phyloP scores from a whole-genome alignment of 805 yeast genomes.

The Suhomyces kilbournensis region DNA sequence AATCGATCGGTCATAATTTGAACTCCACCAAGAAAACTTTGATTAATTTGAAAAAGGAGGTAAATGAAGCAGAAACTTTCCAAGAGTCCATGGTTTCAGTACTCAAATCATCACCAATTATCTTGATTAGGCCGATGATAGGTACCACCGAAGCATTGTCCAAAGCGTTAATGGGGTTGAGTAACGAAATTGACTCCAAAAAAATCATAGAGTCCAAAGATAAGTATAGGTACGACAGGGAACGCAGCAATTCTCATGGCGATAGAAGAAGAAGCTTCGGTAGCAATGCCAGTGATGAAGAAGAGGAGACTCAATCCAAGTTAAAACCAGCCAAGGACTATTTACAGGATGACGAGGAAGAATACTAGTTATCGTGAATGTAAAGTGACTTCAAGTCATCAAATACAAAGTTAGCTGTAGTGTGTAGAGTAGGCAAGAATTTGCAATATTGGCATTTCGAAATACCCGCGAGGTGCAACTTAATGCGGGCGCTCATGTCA shows the following conservation, averaged over 20 bases:
- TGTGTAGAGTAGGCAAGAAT: not conserved
- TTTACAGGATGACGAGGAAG: not conserved
- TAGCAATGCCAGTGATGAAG: constrained; percentile 3
- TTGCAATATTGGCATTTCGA: not conserved
- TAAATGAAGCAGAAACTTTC: constrained; percentile 62
- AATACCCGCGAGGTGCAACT: not conserved
- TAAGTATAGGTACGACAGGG: constrained; percentile 48
- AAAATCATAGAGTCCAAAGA: constrained; percentile 59
- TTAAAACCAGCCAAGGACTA: not conserved
- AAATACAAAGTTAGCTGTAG: not conserved
- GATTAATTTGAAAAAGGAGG: constrained; percentile 54
- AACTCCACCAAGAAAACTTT: constrained; percentile 64
- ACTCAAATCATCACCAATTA: constrained; percentile 75
- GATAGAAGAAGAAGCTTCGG: not conserved
- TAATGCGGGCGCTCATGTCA: too few species aligned
- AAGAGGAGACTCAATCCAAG: not conserved
- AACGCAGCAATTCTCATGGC: not conserved
- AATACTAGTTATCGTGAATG: not conserved
- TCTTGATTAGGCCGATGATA: constrained; percentile 77
- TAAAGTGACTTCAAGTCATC: not conserved
- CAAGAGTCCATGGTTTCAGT: constrained; percentile 66
- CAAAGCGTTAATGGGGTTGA: constrained; percentile 76
- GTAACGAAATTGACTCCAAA: constrained; percentile 72
- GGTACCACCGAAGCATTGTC: constrained; percentile 92
- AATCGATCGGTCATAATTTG: constrained; percentile 66